Conservation (phyloP, 1,284 basidiomycete genomes). For the Ustilago hordei region DNA sequence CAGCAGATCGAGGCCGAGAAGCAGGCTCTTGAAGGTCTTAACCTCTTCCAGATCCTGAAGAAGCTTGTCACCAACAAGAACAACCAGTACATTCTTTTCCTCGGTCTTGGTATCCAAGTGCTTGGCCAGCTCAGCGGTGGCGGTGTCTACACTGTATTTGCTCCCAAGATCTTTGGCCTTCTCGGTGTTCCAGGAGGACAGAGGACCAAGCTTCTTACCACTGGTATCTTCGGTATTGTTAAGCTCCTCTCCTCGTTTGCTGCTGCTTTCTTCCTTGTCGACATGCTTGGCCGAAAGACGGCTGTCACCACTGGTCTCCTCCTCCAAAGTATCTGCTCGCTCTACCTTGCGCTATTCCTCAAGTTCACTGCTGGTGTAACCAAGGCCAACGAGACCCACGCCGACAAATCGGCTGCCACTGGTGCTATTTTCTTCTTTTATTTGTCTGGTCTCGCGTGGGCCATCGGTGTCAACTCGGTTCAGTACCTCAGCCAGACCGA, state of each 20-base stretch:
- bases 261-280: constrained; percentile 56
- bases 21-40: constrained; percentile 36
- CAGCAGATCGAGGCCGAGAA: constrained; percentile 44
- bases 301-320: constrained; percentile 47
- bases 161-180: constrained; percentile 51
- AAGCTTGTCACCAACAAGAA: constrained; percentile 48
- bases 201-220: constrained; percentile 49
- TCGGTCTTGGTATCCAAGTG: constrained; percentile 54
- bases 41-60: constrained; percentile 41
- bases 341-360: constrained; percentile 56
- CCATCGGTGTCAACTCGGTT: constrained; percentile 57
- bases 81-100: constrained; percentile 52
- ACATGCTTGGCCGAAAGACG: constrained; percentile 52
- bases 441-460: constrained; percentile 52
- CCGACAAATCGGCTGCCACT: constrained; percentile 37
- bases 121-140: constrained; percentile 57
- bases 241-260: constrained; percentile 57
- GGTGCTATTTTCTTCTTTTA: constrained; percentile 58
- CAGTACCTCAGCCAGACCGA: constrained; percentile 56
- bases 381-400: constrained; percentile 43
- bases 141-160: constrained; percentile 53
- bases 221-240: constrained; percentile 55
- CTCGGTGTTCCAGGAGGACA: constrained; percentile 48
- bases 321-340: constrained; percentile 40
- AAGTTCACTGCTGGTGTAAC: constrained; percentile 38